Base-by-base conservation (phyloP, 495 filamentous ascomycete species). In the Xylaria bambusicola region DNA sequence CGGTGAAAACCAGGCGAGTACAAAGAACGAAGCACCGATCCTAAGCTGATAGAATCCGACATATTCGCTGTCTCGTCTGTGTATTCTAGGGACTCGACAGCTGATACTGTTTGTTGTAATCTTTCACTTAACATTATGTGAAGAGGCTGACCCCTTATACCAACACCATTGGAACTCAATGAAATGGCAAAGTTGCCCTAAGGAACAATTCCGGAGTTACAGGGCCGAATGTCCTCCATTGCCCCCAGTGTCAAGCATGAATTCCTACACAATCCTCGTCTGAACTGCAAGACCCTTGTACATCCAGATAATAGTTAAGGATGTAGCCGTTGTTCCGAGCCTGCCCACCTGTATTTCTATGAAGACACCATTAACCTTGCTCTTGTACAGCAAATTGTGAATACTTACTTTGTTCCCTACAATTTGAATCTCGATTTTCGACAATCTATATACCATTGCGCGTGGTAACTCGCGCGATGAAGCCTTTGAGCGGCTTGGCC, bases 391-490 rank as follows among this genome's bases (percentile, higher is more conserved):
- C 18, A 21, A 41, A 5, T 4, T 1, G 13, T 20, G 26, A 0
- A 48, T 15, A 24, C 20, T 47, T 6, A 31, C n/a, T n/a, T n/a
- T n/a, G n/a, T 27, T 38, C 5, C 15, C 33, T 40, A 26, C 17
- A n/a, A n/a, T n/a, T n/a, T n/a, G n/a, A n/a, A n/a, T n/a, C n/a
- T n/a, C n/a, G n/a, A n/a, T n/a, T n/a, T n/a, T n/a, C 36, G 6
- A 23, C 31, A 33, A 33, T 31, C n/a, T 10, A 10, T 21, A 20
- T 50, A 42, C 21, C 3, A 3, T 23, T 26, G 23, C 46, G 9
- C 49, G 7, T 12, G 17, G 20, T 36, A 5, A 44, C 26, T 45
- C 6, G 31, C 58, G 46, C 64, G 62, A 73, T 75, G 67, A 66
- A 52, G 41, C 35, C 46, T 15, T 47, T 53, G 60, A 18, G 12